Evolutionary conservation across 1,284 basidiomycete species (phyloP), one percentile per base, ranked within the genome.

Genomic region (Puccinia horiana): DNA sequence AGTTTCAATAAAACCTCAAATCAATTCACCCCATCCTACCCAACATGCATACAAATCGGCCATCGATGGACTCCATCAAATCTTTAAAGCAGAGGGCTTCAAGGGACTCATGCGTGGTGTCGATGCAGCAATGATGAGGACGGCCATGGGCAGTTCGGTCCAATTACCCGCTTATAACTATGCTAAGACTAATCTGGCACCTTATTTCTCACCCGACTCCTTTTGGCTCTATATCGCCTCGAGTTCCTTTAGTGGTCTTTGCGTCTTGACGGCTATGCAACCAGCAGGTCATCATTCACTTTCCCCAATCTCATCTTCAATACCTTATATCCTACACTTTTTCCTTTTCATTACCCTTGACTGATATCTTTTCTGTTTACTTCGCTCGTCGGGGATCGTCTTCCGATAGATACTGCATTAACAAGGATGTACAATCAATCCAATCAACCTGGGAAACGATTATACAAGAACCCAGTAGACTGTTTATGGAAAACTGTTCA

Each of bases 151-250:
- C 47, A 93, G 92, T 76, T 94, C 93, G 37, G 94, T 95, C 6
- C 96, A 99, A 91, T 88, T 99, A 56, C 96, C 96, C 0, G 94
- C 94, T 58, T 99, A 99, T 87, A 96, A 95, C 85, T 93, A 94
- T 88, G 93, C 94, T 47, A 98, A 98, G 87, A 91, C 90, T 76
- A 90, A 92, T 82, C 88, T 85, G 83, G 73, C 81, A 81, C 47
- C 85, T 84, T 80, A 84, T 75, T 65, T 83, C 79, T 90, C 90
- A 75, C 89, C 91, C 23, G 91, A 93, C 86, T 94, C 92, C 83
- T 90, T 93, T 76, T 93, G 91, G 91, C 95, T 95, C 5, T 99
- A 94, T 87, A 88, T 99, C 56, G 90, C 92, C 16, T 95, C 94
- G 84, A 95, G 94, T 86, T 90, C 92, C 18, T 91, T 98, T 52